phyloP scores from a whole-genome alignment of 1,284 basidiomycete species.

The Cutaneotrichosporon sp. region DNA sequence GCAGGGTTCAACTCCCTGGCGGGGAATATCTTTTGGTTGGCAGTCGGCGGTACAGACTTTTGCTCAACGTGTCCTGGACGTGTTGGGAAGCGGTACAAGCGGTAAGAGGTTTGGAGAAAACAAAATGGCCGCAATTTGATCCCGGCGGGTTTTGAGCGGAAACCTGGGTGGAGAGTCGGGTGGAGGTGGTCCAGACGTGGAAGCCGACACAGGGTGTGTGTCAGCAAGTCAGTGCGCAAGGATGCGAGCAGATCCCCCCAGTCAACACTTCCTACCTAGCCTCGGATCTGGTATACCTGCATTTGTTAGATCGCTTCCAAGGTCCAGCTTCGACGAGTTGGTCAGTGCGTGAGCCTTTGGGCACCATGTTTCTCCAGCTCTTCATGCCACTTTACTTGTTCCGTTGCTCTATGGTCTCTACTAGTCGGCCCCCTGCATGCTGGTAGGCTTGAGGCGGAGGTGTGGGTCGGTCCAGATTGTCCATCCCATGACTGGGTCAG shows the following conservation, averaged over 20 bases:
- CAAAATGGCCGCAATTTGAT: not conserved
- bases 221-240: not conserved
- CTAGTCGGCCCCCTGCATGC: not conserved
- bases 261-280: too few relatives aligned
- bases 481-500: not conserved
- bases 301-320: too few relatives aligned
- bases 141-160: not conserved
- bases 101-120: not conserved
- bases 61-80: too few relatives aligned
- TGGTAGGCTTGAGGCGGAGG: not conserved
- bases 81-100: too few relatives aligned
- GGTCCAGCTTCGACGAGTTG: too few relatives aligned
- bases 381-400: not conserved
- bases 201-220: not conserved
- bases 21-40: not conserved
- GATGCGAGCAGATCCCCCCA: not conserved
- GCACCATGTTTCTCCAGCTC: too few relatives aligned
- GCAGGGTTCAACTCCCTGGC: conserved; percentile 3
- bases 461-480: not conserved
- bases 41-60: too few relatives aligned
- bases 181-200: not conserved
- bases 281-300: too few relatives aligned
- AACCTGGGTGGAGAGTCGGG: not conserved
- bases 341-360: too few relatives aligned
- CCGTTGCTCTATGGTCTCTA: not conserved